These are phyloP conservation scores for Eucalyptus sideroxylon DNA, from an alignment of 345 rosid species.

Conservation along the genomic window DNA sequence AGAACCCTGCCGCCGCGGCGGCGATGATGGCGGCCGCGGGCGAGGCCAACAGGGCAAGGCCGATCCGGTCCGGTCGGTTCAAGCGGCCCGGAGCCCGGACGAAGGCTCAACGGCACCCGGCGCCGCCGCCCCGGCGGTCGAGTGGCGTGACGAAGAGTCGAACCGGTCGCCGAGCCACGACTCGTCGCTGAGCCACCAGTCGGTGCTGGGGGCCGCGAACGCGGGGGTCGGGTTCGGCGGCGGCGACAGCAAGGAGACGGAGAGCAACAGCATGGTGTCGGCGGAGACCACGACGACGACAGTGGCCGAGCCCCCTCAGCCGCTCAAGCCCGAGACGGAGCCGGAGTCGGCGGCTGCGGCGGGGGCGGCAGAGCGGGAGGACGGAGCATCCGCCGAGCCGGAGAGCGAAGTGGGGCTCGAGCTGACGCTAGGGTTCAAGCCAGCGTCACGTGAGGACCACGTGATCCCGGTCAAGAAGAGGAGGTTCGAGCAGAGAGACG, in stretches of 20 bases:
- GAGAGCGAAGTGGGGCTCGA: constrained; percentile 27
- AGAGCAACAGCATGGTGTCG: constrained; percentile 40
- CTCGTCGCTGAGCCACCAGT: constrained; percentile 80
- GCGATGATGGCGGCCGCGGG: background rate
- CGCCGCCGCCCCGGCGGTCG: background rate
- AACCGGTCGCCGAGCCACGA: constrained; percentile 63
- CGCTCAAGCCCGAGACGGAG: constrained; percentile 13
- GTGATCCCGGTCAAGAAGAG: constrained; percentile 70
- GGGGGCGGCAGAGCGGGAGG: background rate
- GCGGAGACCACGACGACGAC: constrained; percentile 17
- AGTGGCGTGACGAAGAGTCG: constrained; percentile 4
- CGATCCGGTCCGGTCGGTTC: constrained; percentile 22
- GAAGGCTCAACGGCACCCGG: background rate
- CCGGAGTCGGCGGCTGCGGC: background rate
- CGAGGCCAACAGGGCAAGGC: background rate
- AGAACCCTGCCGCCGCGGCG: constrained; percentile 23
- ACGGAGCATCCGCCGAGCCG: background rate
- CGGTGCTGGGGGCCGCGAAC: constrained; percentile 28
- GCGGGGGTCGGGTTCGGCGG: background rate
- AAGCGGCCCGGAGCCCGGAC: constrained; percentile 24
- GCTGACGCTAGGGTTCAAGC: constrained; percentile 47
- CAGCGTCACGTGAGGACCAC: constrained; percentile 31
- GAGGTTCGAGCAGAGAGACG: constrained; percentile 20
- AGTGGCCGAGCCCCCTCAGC: constrained; percentile 9
- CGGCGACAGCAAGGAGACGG: constrained; percentile 38